Percentiles rank a stretch among this genome's conserved stretches.
Conservation (phyloP, 371 early-diverging fungal species). For the Basidiobolus meristosporus region DNA sequence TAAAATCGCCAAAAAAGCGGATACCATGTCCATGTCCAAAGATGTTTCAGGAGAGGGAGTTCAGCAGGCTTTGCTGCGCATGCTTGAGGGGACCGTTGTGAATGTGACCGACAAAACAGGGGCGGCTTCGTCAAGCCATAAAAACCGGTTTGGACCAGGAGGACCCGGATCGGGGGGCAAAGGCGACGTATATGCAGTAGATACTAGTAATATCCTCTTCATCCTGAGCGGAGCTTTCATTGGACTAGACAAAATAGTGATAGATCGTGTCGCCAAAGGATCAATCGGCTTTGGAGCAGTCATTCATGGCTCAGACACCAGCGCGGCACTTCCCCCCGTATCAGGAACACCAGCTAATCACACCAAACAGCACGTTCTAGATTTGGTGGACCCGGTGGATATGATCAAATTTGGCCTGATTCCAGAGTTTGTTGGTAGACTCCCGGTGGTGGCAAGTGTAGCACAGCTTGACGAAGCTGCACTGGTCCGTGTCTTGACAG, state of each 20-base stretch:
- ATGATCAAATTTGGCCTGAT: constrained; percentile 75
- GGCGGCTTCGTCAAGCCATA: constrained; percentile 7
- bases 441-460: constrained; percentile 75
- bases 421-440: constrained; percentile 77
- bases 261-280: constrained; percentile 56
- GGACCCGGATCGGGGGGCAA: constrained; percentile 16
- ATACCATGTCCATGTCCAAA: constrained; percentile 53
- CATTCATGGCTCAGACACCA: constrained; percentile 12
- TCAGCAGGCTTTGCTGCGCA: constrained; percentile 68
- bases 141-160: constrained; percentile 15
- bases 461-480: constrained; percentile 43
- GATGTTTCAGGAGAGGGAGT: constrained; percentile 91
- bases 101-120: constrained; percentile 70
- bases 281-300: constrained; percentile 60
- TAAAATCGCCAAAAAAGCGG: constrained; percentile 63
- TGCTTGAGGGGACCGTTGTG: constrained; percentile 79
- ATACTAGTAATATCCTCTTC: constrained; percentile 82
- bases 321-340: neutral
- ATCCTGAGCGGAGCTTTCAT: constrained; percentile 82
- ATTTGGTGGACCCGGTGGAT: constrained; percentile 45
- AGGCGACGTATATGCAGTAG: constrained; percentile 64
- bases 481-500: constrained; percentile 56
- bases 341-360: neutral
- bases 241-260: constrained; percentile 66
- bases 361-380: constrained; percentile 15